Conservation (phyloP, 495 filamentous ascomycete species). For the Penicillium alfredii region DNA sequence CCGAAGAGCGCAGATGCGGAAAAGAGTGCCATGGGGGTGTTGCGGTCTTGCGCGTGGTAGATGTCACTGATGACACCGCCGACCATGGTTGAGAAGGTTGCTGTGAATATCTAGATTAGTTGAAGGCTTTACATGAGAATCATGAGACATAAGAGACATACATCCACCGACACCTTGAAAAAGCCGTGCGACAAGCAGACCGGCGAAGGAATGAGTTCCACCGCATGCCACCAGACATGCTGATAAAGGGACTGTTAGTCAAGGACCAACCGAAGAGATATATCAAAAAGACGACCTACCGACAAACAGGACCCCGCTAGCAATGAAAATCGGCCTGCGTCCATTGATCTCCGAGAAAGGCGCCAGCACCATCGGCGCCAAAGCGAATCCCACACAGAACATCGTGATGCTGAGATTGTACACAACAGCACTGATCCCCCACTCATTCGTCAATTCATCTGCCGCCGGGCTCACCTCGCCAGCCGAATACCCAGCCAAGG, state of each 20-base stretch:
- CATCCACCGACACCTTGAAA: slow-evolving; percentile 67
- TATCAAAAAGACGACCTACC: slow-evolving; percentile 19
- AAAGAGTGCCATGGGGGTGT: slow-evolving; percentile 88
- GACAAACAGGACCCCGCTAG: slow-evolving; percentile 62
- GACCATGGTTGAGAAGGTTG: slow-evolving; percentile 87
- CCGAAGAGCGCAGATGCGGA: slow-evolving; percentile 69
- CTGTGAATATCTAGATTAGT: too few species aligned
- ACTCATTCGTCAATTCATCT: slow-evolving; percentile 54
- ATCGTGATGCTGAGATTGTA: slow-evolving; percentile 72
- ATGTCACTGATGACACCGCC: slow-evolving; percentile 89
- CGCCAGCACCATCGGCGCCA: slow-evolving; percentile 86
- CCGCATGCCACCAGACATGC: slow-evolving; percentile 71
- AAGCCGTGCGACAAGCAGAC: slow-evolving; percentile 72
- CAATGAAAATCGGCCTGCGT: slow-evolving; percentile 72
- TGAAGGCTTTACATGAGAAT: not conserved
- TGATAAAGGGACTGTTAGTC: slow-evolving; percentile 15
- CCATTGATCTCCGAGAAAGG: slow-evolving; percentile 88
- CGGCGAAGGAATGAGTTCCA: slow-evolving; percentile 62
- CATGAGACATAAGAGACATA: slow-evolving; percentile 16
- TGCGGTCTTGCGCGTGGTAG: slow-evolving; percentile 71
- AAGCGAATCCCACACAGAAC: slow-evolving; percentile 76
- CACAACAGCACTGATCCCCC: slow-evolving; percentile 56
- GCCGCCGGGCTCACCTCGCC: slow-evolving; percentile 72
- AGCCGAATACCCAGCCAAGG: slow-evolving; percentile 73
- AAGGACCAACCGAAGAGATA: not conserved